phyloP scores from a whole-genome alignment of 768 basidiomycete genomes.

The Fistulinella prunicolor region DNA sequence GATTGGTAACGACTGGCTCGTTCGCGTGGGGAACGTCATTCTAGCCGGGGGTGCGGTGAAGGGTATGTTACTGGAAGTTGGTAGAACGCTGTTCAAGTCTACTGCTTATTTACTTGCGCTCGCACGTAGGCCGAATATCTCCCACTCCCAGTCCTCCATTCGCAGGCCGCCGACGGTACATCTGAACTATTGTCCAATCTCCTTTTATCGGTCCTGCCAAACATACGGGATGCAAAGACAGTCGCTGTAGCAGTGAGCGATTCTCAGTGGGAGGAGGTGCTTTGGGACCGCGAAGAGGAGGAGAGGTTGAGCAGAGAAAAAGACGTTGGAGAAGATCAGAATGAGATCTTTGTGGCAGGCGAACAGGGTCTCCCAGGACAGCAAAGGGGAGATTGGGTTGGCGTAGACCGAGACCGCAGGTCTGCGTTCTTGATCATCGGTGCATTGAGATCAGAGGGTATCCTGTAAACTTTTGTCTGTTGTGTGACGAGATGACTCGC shows the following conservation, averaged over 20 bases:
- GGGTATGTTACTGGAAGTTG: slow-evolving; percentile 83
- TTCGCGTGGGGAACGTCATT: slow-evolving; percentile 75
- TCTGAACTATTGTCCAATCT: slow-evolving; percentile 75
- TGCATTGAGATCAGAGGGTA: slow-evolving; percentile 67
- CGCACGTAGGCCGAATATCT: slow-evolving; percentile 76
- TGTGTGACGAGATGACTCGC: too few species aligned
- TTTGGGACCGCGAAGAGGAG: slow-evolving; percentile 72
- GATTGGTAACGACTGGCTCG: slow-evolving; percentile 80
- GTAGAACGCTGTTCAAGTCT: slow-evolving; percentile 6
- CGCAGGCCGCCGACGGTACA: slow-evolving; percentile 61
- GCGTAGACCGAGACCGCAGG: slow-evolving; percentile 73
- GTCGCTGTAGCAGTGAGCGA: slow-evolving; percentile 78
- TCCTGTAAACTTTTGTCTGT: slow-evolving; percentile 41
- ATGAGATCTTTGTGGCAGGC: slow-evolving; percentile 62
- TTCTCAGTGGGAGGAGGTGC: slow-evolving; percentile 76
- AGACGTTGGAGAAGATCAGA: slow-evolving; percentile 25
- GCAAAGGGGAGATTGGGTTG: slow-evolving; percentile 68
- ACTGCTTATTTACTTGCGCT: not conserved
- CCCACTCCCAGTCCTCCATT: slow-evolving; percentile 66
- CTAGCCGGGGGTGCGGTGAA: slow-evolving; percentile 71
- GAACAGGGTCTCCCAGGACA: slow-evolving; percentile 50
- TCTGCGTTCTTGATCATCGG: slow-evolving; percentile 81
- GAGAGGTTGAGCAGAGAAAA: slow-evolving; percentile 32
- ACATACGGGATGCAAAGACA: slow-evolving; percentile 67
- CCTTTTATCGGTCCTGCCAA: slow-evolving; percentile 70